Conservation (phyloP, 768 basidiomycete genomes). For the Boletus reticulatus region DNA sequence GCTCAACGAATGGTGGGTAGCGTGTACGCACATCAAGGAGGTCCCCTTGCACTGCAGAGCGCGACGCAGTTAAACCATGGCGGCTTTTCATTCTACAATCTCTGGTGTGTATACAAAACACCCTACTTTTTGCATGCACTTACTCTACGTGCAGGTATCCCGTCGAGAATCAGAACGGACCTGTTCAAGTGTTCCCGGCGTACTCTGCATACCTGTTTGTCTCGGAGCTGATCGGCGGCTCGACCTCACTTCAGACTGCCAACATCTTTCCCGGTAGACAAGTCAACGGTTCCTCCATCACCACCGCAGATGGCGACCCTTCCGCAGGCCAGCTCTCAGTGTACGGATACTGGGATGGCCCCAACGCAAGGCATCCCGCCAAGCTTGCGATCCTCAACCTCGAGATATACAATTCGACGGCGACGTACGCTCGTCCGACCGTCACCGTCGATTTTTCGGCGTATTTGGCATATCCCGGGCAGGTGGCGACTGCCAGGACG, state of each 20-base stretch:
- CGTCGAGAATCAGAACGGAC: constrained; percentile 46
- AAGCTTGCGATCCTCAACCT: constrained; percentile 51
- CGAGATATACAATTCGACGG: constrained; percentile 50
- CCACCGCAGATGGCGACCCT: constrained; percentile 46
- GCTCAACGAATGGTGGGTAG: constrained; percentile 22
- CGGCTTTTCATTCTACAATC: constrained; percentile 43
- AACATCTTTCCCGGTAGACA: constrained; percentile 54
- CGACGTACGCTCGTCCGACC: constrained; percentile 38
- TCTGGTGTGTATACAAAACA: constrained; percentile 37
- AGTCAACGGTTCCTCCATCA: constrained; percentile 50
- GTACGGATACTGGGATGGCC: constrained; percentile 50
- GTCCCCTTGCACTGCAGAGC: constrained; percentile 49
- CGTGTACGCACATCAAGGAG: constrained; percentile 55
- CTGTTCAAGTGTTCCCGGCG: constrained; percentile 50
- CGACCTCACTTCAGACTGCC: constrained; percentile 41
- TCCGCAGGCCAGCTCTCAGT: constrained; percentile 49
- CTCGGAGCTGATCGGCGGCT: constrained; percentile 45
- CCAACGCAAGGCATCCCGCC: constrained; percentile 32
- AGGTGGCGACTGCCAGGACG: constrained; percentile 37
- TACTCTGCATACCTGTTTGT: constrained; percentile 53
- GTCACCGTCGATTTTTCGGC: constrained; percentile 47
- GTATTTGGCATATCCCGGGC: constrained; percentile 30
- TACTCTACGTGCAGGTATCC: constrained; percentile 39
- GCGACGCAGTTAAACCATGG: constrained; percentile 32
- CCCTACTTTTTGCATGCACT: neutral